Evolutionary conservation across 768 basidiomycete species (phyloP).

Genomic region (Termitomyces sp.): DNA sequence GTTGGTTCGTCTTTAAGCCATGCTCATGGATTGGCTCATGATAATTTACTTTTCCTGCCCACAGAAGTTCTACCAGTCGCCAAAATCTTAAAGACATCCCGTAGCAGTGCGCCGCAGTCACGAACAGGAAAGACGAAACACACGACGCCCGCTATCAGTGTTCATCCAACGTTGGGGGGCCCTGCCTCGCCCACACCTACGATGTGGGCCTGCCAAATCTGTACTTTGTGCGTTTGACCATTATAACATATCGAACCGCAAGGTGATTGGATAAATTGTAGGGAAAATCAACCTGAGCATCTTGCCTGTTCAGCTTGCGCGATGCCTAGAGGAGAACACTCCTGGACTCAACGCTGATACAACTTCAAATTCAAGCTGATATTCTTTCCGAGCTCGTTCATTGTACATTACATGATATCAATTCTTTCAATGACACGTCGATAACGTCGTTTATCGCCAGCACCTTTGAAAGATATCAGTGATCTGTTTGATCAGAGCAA

Average conservation of each 20-base stretch:
- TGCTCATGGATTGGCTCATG: neutral
- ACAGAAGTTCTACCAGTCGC: conserved; percentile 6
- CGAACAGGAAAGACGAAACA: neutral
- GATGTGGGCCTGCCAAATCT: conserved; percentile 54
- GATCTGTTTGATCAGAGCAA: neutral
- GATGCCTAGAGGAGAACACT: conserved; percentile 41
- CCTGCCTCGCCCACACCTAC: neutral
- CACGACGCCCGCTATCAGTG: neutral
- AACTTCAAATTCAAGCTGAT: neutral
- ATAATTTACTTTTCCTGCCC: neutral
- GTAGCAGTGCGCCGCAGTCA: neutral
- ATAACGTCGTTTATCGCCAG: conserved; percentile 25
- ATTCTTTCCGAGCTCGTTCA: neutral
- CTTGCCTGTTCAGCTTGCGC: conserved; percentile 62
- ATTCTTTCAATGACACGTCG: neutral
- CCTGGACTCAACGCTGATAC: conserved; percentile 5
- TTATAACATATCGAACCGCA: neutral
- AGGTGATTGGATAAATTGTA: conserved; percentile 17
- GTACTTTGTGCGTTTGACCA: conserved; percentile 54
- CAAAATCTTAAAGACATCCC: conserved; percentile 3
- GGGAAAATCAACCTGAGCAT: conserved; percentile 48
- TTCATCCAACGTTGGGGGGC: neutral
- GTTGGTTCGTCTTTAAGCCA: neutral
- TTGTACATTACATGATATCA: conserved; percentile 6
- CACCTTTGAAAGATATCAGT: conserved; percentile 24